phyloP scores from a whole-genome alignment of 1,284 basidiomycete species.

The Boletus calvinii region DNA sequence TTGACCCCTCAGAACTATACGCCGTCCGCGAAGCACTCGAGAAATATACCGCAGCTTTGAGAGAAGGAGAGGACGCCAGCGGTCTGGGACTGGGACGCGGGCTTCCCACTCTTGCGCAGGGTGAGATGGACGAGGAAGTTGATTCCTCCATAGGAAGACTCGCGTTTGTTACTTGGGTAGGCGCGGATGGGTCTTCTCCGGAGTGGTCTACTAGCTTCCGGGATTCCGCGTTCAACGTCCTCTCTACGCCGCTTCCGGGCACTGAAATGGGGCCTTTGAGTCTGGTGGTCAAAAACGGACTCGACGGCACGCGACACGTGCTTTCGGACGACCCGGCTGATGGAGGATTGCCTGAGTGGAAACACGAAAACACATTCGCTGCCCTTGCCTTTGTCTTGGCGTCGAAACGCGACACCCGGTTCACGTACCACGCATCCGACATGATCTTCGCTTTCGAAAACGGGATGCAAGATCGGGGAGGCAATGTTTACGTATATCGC shows the following conservation, averaged over 20 bases:
- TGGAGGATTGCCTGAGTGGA: constrained; percentile 52
- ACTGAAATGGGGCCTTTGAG: constrained; percentile 36
- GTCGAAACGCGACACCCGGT: constrained; percentile 86
- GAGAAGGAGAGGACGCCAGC: constrained; percentile 54
- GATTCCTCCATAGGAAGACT: constrained; percentile 67
- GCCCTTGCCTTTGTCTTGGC: constrained; percentile 93
- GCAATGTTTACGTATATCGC: constrained; percentile 85
- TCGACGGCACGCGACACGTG: constrained; percentile 80
- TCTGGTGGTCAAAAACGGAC: constrained; percentile 72
- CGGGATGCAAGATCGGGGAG: constrained; percentile 59
- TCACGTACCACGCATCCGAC: constrained; percentile 65
- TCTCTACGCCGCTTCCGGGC: constrained; percentile 65
- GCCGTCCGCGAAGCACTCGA: constrained; percentile 78
- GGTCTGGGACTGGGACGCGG: constrained; percentile 60
- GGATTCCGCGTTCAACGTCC: constrained; percentile 48
- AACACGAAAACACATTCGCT: constrained; percentile 76
- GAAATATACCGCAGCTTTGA: constrained; percentile 74
- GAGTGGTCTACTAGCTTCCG: constrained; percentile 38
- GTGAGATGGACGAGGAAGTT: constrained; percentile 83
- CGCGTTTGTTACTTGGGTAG: constrained; percentile 64
- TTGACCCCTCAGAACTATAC: constrained; percentile 81
- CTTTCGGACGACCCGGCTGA: constrained; percentile 34
- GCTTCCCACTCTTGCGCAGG: constrained; percentile 74
- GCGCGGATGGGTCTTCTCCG: constrained; percentile 46
- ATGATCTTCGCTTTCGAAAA: constrained; percentile 81